Base-by-base conservation (phyloP, 2,329 filamentous ascomycete species). In the Cladophialophora carrionii region DNA sequence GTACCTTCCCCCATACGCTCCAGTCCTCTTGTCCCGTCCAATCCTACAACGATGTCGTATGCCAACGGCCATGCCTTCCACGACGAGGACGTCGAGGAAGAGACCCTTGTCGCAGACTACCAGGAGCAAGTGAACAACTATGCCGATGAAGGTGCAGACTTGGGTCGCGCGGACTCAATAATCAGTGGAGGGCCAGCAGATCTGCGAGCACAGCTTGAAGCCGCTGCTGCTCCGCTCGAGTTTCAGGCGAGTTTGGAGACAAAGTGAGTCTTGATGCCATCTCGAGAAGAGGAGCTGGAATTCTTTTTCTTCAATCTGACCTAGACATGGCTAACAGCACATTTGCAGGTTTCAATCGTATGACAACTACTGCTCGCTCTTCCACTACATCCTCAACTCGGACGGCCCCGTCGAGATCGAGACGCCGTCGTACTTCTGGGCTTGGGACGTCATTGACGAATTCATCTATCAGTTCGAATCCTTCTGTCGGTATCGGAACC, bases 381-480 rank as follows among this genome's bases (percentile, higher is more conserved):
- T 99, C 84, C 95, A 99, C 83, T 98, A 92, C 82, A 97, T 99
- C 79, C 84, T 99, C 77, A 99, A 99, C 86, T 98, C 94, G 57
- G 95, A 98, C 72, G 95, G 95, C n/a, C 95, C 95, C 17, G 94
- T 99, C 66, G 95, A 99, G 77, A 84, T 99, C 72, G 95, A 99
- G 80, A 90, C 94, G 71, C 95, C 95, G 14, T 78, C 98, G 92
- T 96, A 96, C 83, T 97, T 94, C 84, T 99, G 95, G 95, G 95
- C 95, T 49, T 99, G 95, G 95, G 95, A 99, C 79, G 94, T 98
- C 72, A 97, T 99, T 81, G 95, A 99, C 80, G 95, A 99, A 81
- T 99, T 99, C 84, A 98, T 99, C 82, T 99, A 99, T 84, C 95
- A 99, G 80, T 99, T 99, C 85, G 97, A 99, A 85, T 96, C 93